A percentile compares a stretch with the other conserved stretches of the same genome.
phyloP scores from a whole-genome alignment of 768 basidiomycete species.

The Calocybe gangraenosa region DNA sequence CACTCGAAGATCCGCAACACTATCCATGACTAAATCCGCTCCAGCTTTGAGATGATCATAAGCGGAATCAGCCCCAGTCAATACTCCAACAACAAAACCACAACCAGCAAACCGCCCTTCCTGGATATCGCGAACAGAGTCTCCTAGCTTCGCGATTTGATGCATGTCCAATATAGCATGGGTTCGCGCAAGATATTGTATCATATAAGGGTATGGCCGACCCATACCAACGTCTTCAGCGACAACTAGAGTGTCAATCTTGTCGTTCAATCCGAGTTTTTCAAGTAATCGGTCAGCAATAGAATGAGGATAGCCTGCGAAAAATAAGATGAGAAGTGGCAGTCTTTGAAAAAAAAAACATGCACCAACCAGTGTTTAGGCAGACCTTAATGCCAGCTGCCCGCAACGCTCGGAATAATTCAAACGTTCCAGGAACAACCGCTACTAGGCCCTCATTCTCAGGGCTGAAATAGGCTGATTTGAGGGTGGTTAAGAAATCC shows the following conservation, averaged over 20 bases:
- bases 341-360: background rate
- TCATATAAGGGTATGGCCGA: slow-evolving; percentile 12
- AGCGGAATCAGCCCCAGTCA: slow-evolving; percentile 9
- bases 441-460: slow-evolving; percentile 5
- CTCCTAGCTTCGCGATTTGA: slow-evolving; percentile 9
- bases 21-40: slow-evolving; percentile 9
- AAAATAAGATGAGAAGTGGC: background rate
- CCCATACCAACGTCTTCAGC: slow-evolving; percentile 13
- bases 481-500: slow-evolving; percentile 4
- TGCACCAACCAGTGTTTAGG: slow-evolving; percentile 8
- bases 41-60: slow-evolving; percentile 9
- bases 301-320: slow-evolving; percentile 9
- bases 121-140: slow-evolving; percentile 10
- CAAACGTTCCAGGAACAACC: slow-evolving; percentile 5
- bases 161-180: slow-evolving; percentile 10
- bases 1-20: slow-evolving; percentile 8
- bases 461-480: slow-evolving; percentile 7
- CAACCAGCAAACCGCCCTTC: slow-evolving; percentile 12
- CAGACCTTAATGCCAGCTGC: slow-evolving; percentile 11
- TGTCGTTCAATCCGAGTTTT: slow-evolving; percentile 1
- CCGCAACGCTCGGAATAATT: slow-evolving; percentile 3
- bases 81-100: slow-evolving; percentile 9
- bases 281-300: slow-evolving; percentile 8
- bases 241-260: slow-evolving; percentile 11
- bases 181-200: slow-evolving; percentile 10